Conservation (phyloP, 148 eudicot species). For the Amaranthus hypochondriacus region DNA sequence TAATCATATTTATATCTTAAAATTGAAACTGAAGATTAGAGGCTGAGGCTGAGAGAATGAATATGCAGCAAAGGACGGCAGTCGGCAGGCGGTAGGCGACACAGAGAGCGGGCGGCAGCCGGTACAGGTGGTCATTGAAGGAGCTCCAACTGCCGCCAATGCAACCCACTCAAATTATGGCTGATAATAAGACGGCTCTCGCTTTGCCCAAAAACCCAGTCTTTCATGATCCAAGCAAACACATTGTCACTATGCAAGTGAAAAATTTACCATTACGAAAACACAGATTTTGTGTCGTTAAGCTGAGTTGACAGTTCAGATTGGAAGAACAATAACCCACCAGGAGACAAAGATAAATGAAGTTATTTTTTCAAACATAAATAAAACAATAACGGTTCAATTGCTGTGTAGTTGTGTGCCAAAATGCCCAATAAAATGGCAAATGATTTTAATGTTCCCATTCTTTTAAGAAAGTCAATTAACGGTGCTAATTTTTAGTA, state of each 20-base stretch:
- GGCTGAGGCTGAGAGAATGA: too few relatives aligned
- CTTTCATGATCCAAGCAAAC: too few relatives aligned
- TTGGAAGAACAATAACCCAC: not conserved
- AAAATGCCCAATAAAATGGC: not conserved
- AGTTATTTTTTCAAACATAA: not conserved
- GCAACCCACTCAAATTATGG: not conserved
- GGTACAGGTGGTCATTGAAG: not conserved
- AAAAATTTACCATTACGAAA: not conserved
- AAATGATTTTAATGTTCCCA: constrained; percentile 3
- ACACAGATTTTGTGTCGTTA: not conserved
- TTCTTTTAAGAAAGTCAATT: not conserved
- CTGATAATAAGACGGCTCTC: too few relatives aligned
- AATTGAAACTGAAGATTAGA: too few relatives aligned
- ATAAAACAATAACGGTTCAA: not conserved
- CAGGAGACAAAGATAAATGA: not conserved
- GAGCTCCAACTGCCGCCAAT: not conserved
- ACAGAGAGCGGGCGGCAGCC: not conserved
- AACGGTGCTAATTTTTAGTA: not conserved
- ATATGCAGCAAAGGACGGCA: too few relatives aligned
- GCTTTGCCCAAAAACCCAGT: too few relatives aligned
- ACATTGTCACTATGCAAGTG: not conserved
- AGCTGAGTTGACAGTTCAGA: not conserved
- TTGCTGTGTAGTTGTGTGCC: not conserved
- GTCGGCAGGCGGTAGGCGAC: not conserved
- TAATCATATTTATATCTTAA: too few relatives aligned